phyloP scores from a whole-genome alignment of 148 eudicot genomes.

The Salicornia ramosissima region DNA sequence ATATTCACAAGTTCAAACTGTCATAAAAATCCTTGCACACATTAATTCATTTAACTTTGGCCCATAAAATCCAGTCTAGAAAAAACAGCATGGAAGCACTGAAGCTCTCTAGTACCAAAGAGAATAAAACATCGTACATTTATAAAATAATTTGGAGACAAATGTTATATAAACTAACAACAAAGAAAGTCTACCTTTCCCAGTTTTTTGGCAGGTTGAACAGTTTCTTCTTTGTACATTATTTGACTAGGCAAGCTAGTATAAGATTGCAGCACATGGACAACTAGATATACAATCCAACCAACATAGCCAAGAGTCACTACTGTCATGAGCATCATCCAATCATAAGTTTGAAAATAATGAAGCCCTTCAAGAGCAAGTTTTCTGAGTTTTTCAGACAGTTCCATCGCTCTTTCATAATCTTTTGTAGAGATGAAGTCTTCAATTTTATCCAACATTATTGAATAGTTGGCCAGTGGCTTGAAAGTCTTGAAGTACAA shows the following conservation, averaged over 20 bases:
- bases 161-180: neutral
- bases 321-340: slow-evolving; percentile 91
- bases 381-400: slow-evolving; percentile 68
- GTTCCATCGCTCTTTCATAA: slow-evolving; percentile 59
- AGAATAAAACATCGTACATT: neutral
- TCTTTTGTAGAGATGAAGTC: slow-evolving; percentile 51
- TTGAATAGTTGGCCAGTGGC: slow-evolving; percentile 64
- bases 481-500: slow-evolving; percentile 74
- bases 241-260: slow-evolving; percentile 48
- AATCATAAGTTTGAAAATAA: slow-evolving; percentile 97
- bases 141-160: neutral
- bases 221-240: slow-evolving; percentile 47
- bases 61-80: neutral
- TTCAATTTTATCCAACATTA: slow-evolving; percentile 58
- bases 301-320: slow-evolving; percentile 91
- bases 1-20: no score
- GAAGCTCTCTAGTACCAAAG: neutral
- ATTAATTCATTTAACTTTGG: no score
- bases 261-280: slow-evolving; percentile 87
- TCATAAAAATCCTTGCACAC: no score
- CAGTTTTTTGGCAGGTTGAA: slow-evolving; percentile 29
- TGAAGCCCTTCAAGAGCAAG: slow-evolving; percentile 86
- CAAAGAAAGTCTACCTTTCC: slow-evolving; percentile 40
- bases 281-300: slow-evolving; percentile 77
- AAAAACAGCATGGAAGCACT: neutral